Percentiles rank a stretch among this genome's conserved stretches.
These are phyloP conservation scores for Pestalotiopsis fici DNA, from an alignment of 2,329 filamentous ascomycete genomes.

Conservation along the genomic window DNA sequence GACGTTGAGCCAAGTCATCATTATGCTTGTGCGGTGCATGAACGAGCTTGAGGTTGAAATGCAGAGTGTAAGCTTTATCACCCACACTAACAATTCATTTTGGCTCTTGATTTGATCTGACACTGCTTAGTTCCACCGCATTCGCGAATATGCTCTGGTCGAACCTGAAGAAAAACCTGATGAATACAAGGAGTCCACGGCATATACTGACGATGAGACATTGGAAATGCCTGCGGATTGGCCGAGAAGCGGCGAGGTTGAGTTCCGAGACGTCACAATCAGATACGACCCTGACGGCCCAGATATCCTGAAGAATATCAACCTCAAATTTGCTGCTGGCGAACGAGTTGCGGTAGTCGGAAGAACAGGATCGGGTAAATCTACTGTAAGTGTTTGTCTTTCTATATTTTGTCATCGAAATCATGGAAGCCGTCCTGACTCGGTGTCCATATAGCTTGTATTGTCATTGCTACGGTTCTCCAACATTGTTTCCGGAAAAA, in stretches of 20 bases:
- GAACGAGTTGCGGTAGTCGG: slow-evolving; percentile 80
- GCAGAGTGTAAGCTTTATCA: slow-evolving; percentile 46
- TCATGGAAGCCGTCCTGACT: slow-evolving; percentile 5
- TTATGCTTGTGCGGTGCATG: slow-evolving; percentile 52
- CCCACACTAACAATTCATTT: not conserved
- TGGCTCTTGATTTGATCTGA: slow-evolving; percentile 15
- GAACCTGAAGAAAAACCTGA: slow-evolving; percentile 46
- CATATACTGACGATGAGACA: slow-evolving; percentile 40
- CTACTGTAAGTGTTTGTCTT: slow-evolving; percentile 57
- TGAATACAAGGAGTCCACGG: slow-evolving; percentile 37
- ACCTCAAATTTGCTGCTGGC: slow-evolving; percentile 59
- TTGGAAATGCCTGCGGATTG: slow-evolving; percentile 42
- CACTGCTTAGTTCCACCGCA: slow-evolving; percentile 43
- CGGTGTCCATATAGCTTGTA: slow-evolving; percentile 37
- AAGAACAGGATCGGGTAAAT: slow-evolving; percentile 81
- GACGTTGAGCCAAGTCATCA: slow-evolving; percentile 50
- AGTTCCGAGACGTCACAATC: slow-evolving; percentile 52
- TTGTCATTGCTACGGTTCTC: slow-evolving; percentile 58
- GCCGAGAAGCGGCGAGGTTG: slow-evolving; percentile 48
- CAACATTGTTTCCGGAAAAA: slow-evolving; percentile 50
- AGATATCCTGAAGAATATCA: slow-evolving; percentile 52
- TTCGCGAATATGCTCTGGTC: slow-evolving; percentile 49
- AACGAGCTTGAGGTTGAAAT: slow-evolving; percentile 60
- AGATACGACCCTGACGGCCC: slow-evolving; percentile 46
- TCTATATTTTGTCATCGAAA: not conserved